Conservation (phyloP, 148 eudicot genomes). For the Hydrangea macrophylla region DNA sequence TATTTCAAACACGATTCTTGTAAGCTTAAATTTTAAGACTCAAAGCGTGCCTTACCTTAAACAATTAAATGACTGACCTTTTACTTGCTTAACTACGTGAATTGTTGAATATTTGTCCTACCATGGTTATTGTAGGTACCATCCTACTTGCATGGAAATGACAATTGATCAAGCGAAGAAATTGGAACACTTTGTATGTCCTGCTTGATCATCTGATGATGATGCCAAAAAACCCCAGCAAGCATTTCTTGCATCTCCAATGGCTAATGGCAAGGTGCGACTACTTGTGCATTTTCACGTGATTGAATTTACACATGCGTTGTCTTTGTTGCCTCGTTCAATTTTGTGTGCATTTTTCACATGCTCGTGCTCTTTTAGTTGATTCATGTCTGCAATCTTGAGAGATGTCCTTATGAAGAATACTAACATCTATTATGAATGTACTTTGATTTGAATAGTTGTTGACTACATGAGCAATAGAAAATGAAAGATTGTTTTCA, state of each 20-base stretch:
- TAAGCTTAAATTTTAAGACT: not conserved
- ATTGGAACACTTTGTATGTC: slow-evolving; percentile 26
- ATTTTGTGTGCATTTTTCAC: not conserved
- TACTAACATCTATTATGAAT: no score
- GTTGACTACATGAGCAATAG: not conserved
- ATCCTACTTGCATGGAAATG: slow-evolving; percentile 40
- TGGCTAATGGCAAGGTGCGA: slow-evolving; percentile 32
- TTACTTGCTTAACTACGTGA: no score
- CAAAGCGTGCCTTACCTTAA: not conserved
- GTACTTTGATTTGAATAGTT: not conserved
- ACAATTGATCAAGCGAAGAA: slow-evolving; percentile 28
- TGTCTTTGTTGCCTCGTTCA: not conserved
- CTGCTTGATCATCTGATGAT: slow-evolving; percentile 24
- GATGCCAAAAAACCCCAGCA: slow-evolving; percentile 20
- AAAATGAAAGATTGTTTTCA: not conserved
- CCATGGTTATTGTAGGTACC: slow-evolving; percentile 28
- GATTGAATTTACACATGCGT: not conserved
- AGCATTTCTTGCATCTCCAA: slow-evolving; percentile 11
- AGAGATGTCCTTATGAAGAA: not conserved
- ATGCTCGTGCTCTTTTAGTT: not conserved
- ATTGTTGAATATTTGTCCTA: not conserved
- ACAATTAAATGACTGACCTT: not conserved
- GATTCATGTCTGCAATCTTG: not conserved
- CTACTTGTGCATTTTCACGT: not conserved
- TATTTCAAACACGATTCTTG: not conserved